Conservation (phyloP, 495 filamentous ascomycete genomes). For the Hypomontagnella submonticulosa region DNA sequence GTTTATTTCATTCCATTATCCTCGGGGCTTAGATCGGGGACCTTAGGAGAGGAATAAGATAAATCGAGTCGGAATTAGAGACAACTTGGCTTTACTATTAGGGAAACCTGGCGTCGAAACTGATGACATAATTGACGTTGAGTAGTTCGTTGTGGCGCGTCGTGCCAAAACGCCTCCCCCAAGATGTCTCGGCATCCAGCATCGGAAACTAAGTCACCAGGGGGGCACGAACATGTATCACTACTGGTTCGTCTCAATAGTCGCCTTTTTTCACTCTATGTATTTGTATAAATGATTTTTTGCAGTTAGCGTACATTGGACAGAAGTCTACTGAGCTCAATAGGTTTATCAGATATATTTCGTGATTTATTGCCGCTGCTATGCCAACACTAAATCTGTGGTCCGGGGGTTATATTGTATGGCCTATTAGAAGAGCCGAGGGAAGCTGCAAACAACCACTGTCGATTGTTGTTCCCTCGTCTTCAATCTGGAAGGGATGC, state of each 20-base stretch:
- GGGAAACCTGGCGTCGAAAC: constrained; percentile 13
- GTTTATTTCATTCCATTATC: constrained; percentile 14
- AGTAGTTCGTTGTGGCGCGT: constrained; percentile 22
- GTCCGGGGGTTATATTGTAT: neutral
- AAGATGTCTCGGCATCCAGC: constrained; percentile 26
- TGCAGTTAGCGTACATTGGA: constrained; percentile 8
- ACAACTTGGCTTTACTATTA: constrained; percentile 8
- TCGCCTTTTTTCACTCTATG: neutral
- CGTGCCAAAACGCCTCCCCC: constrained; percentile 23
- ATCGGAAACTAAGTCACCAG: constrained; percentile 9
- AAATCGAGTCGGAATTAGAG: neutral
- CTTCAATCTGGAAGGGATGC: constrained; percentile 1
- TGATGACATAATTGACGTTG: constrained; percentile 32
- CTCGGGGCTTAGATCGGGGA: constrained; percentile 6
- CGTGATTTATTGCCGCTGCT: too few relatives aligned
- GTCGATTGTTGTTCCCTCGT: neutral
- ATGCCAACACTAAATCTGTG: neutral
- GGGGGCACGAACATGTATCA: constrained; percentile 10
- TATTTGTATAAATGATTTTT: neutral
- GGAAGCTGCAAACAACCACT: too few relatives aligned
- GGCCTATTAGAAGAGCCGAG: too few relatives aligned
- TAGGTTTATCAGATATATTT: too few relatives aligned
- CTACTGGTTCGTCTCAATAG: constrained; percentile 15
- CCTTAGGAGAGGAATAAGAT: neutral
- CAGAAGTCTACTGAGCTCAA: neutral